These are phyloP conservation scores for Cyberlindnera subsufficiens DNA, from an alignment of 805 yeast species.

Conservation along the genomic window DNA sequence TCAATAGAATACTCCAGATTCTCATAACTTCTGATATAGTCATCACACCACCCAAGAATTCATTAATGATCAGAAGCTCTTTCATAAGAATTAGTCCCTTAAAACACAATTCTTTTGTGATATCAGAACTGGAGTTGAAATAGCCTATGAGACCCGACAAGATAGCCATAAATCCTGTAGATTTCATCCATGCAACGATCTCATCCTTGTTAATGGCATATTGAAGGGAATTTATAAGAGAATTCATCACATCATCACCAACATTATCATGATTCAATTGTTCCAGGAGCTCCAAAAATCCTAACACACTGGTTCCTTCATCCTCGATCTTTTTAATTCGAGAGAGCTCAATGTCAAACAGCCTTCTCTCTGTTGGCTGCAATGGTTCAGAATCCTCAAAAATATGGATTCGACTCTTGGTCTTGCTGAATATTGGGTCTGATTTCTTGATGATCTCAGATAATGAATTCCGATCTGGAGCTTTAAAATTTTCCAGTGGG, in stretches of 20 bases:
- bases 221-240: conserved; percentile 15
- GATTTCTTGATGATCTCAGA: conserved; percentile 14
- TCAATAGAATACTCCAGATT: conserved; percentile 17
- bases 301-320: conserved; percentile 8
- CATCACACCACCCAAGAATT: conserved; percentile 7
- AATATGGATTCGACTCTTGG: conserved; percentile 16
- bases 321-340: conserved; percentile 6
- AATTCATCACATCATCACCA: conserved; percentile 10
- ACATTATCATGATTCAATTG: conserved; percentile 14
- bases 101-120: conserved; percentile 19
- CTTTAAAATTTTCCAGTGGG: conserved; percentile 1
- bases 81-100: conserved; percentile 22
- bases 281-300: conserved; percentile 4
- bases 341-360: conserved; percentile 16
- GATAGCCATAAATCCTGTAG: conserved; percentile 12
- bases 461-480: conserved; percentile 14
- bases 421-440: conserved; percentile 20
- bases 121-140: conserved; percentile 18
- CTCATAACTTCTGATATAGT: conserved; percentile 4
- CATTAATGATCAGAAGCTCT: conserved; percentile 18
- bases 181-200: conserved; percentile 14
- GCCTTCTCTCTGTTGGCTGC: conserved; percentile 5
- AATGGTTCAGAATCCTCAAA: conserved; percentile 17
- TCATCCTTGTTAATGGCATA: conserved; percentile 8
- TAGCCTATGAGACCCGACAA: conserved; percentile 12